Evolutionary conservation across 2,329 filamentous ascomycete genomes (phyloP).

Genomic region (Fusarium camptoceras): DNA sequence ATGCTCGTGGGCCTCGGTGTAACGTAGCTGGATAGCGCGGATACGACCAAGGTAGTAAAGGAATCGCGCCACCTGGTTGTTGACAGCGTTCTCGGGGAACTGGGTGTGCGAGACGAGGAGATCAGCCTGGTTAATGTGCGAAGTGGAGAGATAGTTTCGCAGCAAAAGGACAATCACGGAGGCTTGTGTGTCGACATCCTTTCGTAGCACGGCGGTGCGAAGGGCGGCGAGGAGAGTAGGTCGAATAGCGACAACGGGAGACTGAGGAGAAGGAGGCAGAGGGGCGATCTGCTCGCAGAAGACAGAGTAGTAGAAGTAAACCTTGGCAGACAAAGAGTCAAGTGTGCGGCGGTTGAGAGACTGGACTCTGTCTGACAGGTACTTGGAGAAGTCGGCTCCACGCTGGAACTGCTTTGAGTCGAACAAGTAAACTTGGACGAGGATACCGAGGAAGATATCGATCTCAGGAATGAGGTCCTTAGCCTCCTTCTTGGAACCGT

Average conservation of each 20-base stretch:
- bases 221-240: constrained; percentile 88
- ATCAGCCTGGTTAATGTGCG: constrained; percentile 96
- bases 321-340: constrained; percentile 92
- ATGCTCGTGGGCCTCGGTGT: constrained; percentile 96
- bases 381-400: constrained; percentile 85
- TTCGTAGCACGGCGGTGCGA: constrained; percentile 93
- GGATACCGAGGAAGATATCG: constrained; percentile 87
- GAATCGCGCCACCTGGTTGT: constrained; percentile 98
- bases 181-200: constrained; percentile 97
- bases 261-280: constrained; percentile 87
- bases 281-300: constrained; percentile 94
- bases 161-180: constrained; percentile 94
- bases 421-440: constrained; percentile 87
- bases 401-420: constrained; percentile 84
- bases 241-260: constrained; percentile 86
- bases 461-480: constrained; percentile 89
- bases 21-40: constrained; percentile 93
- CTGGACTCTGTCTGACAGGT: constrained; percentile 86
- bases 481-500: constrained; percentile 70
- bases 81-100: constrained; percentile 93
- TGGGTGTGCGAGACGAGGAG: constrained; percentile 94
- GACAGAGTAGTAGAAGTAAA: constrained; percentile 97
- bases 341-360: constrained; percentile 91
- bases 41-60: constrained; percentile 98
- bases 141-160: constrained; percentile 94